Evolutionary conservation across 768 basidiomycete genomes (phyloP).

Genomic region (Tremella fuciformis): DNA sequence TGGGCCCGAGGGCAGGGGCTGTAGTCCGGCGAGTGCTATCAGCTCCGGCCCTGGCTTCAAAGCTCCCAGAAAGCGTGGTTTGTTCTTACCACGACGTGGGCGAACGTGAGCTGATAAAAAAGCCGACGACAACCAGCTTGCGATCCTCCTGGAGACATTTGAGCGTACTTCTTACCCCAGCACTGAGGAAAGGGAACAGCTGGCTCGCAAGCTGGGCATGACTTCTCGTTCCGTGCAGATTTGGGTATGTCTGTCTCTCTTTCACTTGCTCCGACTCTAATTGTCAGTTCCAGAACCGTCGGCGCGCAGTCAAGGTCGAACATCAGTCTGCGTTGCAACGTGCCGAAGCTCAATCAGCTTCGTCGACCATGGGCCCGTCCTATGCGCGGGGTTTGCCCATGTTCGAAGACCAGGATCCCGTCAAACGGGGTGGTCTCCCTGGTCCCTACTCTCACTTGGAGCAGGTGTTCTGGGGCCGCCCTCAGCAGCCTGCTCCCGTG

Average conservation of each 20-base stretch:
- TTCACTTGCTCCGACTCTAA: slow-evolving; percentile 3
- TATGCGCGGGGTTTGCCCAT: not conserved
- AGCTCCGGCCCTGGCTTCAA: slow-evolving; percentile 15
- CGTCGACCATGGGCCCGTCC: not conserved
- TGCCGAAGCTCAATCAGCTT: slow-evolving; percentile 17
- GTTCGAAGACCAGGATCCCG: too few relatives aligned
- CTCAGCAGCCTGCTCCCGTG: not conserved
- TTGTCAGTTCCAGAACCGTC: slow-evolving; percentile 40
- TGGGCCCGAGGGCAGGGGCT: slow-evolving; percentile 6
- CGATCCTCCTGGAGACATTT: slow-evolving; percentile 27
- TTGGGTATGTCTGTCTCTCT: slow-evolving; percentile 29
- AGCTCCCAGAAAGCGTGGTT: slow-evolving; percentile 32
- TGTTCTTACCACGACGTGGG: not conserved
- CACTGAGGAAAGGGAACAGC: slow-evolving; percentile 33
- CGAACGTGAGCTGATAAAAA: not conserved
- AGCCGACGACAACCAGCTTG: slow-evolving; percentile 38
- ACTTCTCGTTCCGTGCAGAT: slow-evolving; percentile 40
- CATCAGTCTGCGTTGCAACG: slow-evolving; percentile 31
- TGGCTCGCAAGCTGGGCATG: slow-evolving; percentile 38
- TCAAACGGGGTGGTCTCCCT: not conserved
- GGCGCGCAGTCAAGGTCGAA: slow-evolving; percentile 37
- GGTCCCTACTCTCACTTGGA: not conserved
- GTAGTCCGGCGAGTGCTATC: slow-evolving; percentile 4
- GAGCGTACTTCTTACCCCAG: slow-evolving; percentile 29
- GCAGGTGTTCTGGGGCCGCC: not conserved